Base-by-base conservation (phyloP, 169 alveolate species). In the Plasmodium vivax region DNA sequence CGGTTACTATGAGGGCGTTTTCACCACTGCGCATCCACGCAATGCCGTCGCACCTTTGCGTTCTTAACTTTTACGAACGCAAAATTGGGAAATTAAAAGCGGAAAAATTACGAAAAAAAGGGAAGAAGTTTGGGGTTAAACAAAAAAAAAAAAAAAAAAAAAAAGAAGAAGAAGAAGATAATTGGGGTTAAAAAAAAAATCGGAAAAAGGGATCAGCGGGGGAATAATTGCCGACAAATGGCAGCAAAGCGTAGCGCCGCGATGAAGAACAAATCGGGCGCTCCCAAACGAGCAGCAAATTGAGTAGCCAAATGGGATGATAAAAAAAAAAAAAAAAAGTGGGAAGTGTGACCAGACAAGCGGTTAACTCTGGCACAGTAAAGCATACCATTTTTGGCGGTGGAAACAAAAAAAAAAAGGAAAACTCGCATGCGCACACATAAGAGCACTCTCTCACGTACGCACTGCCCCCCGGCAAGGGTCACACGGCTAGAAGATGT, bases 401-500 rank as follows among this genome's bases (percentile, higher is more conserved):
- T 16, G n/a, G n/a, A 68, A 62, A 5, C 3, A 68, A 68, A 68
- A 68, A 62, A 12, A 19, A 27, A 68, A 27, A 23, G 6, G 6
- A 68, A 81, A 27, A 36, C 19, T 23, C 7, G 38, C 68, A 36
- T 81, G 62, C 51, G 62, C 62, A n/a, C n/a, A 81, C 73, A 45
- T 81, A 36, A 51, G 62, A 9, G 47, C 45, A 81, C n/a, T 0
- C 23, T 30, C 12, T 4, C 38, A 16, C 51, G 68, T 81, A 51
- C n/a, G n/a, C 43, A 77, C 30, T 77, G n/a, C 8, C 34, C 38
- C 34, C 12, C 6, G 6, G 7, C 23, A 41, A 23, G 34, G 19
- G 68, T 23, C 34, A 51, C 34, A 30, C 54, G 6, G 19, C 68
- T 85, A 85, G 71, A 54, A 85, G 19, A 85, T 85, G 71, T 85